Conservation (phyloP, 202 grass and related monocot genomes). For the Bolboschoenoplectus hybrid region DNA sequence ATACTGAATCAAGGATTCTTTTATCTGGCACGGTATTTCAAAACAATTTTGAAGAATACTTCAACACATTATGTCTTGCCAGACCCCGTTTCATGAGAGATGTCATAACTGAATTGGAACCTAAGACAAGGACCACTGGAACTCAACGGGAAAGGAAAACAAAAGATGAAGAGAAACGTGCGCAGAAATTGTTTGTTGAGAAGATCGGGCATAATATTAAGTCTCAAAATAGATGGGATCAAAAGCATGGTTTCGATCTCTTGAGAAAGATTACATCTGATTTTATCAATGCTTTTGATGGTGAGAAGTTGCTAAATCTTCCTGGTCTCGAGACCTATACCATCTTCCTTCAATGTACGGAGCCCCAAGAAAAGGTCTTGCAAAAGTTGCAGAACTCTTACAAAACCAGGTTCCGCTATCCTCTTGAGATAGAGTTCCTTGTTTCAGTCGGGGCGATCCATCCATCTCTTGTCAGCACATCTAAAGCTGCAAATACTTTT, state of each 20-base stretch:
- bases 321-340: slow-evolving; percentile 78
- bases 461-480: slow-evolving; percentile 71
- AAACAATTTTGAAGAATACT: slow-evolving; percentile 96
- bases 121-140: slow-evolving; percentile 30
- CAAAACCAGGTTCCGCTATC: slow-evolving; percentile 39
- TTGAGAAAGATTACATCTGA: slow-evolving; percentile 65
- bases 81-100: slow-evolving; percentile 76
- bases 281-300: slow-evolving; percentile 80
- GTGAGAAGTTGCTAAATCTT: slow-evolving; percentile 54
- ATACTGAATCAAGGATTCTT: slow-evolving; percentile 84
- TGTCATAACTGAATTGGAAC: slow-evolving; percentile 56
- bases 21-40: slow-evolving; percentile 91
- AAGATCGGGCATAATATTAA: slow-evolving; percentile 74
- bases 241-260: slow-evolving; percentile 54
- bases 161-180: slow-evolving; percentile 57
- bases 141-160: slow-evolving; percentile 38
- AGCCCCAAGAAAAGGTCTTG: slow-evolving; percentile 64
- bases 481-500: slow-evolving; percentile 47
- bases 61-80: slow-evolving; percentile 91
- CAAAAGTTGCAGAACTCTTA: slow-evolving; percentile 47
- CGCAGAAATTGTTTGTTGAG: slow-evolving; percentile 74
- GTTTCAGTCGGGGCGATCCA: slow-evolving; percentile 74
- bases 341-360: slow-evolving; percentile 61
- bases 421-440: slow-evolving; percentile 74
- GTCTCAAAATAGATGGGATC: slow-evolving; percentile 52